Evolutionary conservation across 345 rosid genomes (phyloP), one percentile per base, ranked within the genome.

Genomic region (Melastoma malabathricum): DNA sequence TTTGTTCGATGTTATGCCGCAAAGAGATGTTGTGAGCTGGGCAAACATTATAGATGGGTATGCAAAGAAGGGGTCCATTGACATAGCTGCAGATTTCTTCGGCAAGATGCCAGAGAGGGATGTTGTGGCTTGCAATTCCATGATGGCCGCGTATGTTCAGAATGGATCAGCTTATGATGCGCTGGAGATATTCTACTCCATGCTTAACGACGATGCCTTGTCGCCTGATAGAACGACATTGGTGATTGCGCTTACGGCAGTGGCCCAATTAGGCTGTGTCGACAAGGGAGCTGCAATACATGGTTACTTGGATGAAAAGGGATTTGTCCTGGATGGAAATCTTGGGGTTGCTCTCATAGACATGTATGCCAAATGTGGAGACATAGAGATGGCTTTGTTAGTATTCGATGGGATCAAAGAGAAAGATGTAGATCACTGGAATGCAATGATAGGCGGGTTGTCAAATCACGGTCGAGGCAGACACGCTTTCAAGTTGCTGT

Each of bases 331-430:
- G 39, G 52, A 54, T 47, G 73, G 63, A 51, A 72, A 73, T 57
- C 75, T 72, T 44, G 77, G 73, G 12, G 78, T 72, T 46, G 68
- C 73, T 38, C 61, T 76, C 15, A 65, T 76, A 59, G 76, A 70
- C 53, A 73, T 73, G 78, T 76, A 76, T 48, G 60, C 82, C n/a
- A 76, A 76, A 56, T 72, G 75, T 51, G 82, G 78, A 17, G 60
- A 59, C n/a, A 48, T 68, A 34, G 64, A 73, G 57, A 60, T 65
- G 50, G 74, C 78, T 29, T 45, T 64, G 43, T 52, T 52, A 44
- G 60, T 73, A 17, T 76, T 76, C 44, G 68, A 65, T 39, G 54
- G 18, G 4, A 55, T 70, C 43, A n/a, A 54, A 15, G 63, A 57
- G 15, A 73, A 68, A 55, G 49, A 16, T 38, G 70, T 73, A 31